Evolutionary conservation across 2,329 filamentous ascomycete genomes (phyloP).

Genomic region (Didymella glomerata): DNA sequence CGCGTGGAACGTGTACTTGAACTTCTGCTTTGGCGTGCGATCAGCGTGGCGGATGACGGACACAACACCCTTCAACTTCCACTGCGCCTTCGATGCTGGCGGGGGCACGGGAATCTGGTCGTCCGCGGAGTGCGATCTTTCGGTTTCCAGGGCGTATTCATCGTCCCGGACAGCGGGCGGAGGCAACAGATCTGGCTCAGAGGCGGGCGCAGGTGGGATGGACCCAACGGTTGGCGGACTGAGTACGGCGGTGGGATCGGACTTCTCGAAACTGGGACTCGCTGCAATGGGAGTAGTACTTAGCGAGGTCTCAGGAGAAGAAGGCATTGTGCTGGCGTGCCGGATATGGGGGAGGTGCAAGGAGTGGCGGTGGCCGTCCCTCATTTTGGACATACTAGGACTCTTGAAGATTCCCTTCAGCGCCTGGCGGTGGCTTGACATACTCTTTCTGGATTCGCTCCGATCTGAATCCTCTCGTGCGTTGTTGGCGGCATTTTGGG

Average conservation of each 20-base stretch:
- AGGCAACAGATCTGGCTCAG: constrained; percentile 45
- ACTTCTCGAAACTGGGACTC: constrained; percentile 55
- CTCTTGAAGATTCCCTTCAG: constrained; percentile 70
- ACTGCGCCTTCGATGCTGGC: constrained; percentile 81
- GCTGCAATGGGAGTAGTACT: constrained; percentile 55
- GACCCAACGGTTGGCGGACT: constrained; percentile 26
- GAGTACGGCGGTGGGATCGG: constrained; percentile 33
- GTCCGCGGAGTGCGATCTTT: constrained; percentile 46
- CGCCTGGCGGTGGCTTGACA: constrained; percentile 51
- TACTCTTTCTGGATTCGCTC: constrained; percentile 44
- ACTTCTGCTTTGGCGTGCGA: constrained; percentile 97
- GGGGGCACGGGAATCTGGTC: constrained; percentile 53
- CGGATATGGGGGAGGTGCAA: constrained; percentile 48
- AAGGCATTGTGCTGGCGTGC: constrained; percentile 48
- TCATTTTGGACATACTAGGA: constrained; percentile 69
- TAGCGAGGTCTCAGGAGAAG: constrained; percentile 57
- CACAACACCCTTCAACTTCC: constrained; percentile 98
- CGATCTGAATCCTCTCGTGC: constrained; percentile 33
- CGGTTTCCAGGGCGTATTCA: constrained; percentile 30
- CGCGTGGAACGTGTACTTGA: constrained; percentile 98
- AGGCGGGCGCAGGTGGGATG: constrained; percentile 33
- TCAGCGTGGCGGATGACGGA: constrained; percentile 96
- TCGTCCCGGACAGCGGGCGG: constrained; percentile 39
- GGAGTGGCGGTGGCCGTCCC: constrained; percentile 55
- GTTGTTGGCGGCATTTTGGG: constrained; percentile 52